Conservation (phyloP, 345 rosid species). For the Aegle marmelos region DNA sequence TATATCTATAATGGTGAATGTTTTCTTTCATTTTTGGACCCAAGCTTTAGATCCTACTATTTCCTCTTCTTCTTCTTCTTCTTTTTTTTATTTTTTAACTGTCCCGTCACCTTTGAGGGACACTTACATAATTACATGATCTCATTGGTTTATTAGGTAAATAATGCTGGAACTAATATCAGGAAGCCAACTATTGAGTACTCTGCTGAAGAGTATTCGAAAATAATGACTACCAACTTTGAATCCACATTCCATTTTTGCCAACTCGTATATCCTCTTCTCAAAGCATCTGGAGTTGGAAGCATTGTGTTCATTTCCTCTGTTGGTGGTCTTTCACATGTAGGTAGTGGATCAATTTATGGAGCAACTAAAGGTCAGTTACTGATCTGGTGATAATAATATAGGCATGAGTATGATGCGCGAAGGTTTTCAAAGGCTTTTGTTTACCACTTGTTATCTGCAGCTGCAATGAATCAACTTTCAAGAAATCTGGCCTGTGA, state of each 20-base stretch:
- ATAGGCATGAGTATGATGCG: background rate
- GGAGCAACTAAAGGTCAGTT: constrained; percentile 69
- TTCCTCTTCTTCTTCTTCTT: no score
- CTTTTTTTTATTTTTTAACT: no score
- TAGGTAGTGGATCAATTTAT: constrained; percentile 66
- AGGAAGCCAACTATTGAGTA: constrained; percentile 79
- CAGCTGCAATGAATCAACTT: constrained; percentile 84
- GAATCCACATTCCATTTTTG: constrained; percentile 76
- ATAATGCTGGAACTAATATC: constrained; percentile 82
- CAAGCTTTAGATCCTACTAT: background rate
- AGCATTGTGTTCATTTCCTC: constrained; percentile 88
- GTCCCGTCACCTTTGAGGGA: background rate
- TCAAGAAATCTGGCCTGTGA: constrained; percentile 84
- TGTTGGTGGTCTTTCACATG: constrained; percentile 48
- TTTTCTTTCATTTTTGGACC: background rate
- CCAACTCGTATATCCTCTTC: constrained; percentile 81
- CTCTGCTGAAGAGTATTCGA: constrained; percentile 56
- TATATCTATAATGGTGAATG: background rate
- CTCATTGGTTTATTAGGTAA: constrained; percentile 44
- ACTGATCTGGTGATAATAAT: no score
- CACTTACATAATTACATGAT: background rate
- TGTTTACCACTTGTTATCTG: constrained; percentile 5
- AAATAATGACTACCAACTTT: constrained; percentile 62
- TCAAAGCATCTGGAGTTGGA: constrained; percentile 78
- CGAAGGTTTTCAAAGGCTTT: background rate